Evolutionary conservation across 805 yeast species (phyloP), one percentile per base, ranked within the genome.

Genomic region (Starmerella apis): DNA sequence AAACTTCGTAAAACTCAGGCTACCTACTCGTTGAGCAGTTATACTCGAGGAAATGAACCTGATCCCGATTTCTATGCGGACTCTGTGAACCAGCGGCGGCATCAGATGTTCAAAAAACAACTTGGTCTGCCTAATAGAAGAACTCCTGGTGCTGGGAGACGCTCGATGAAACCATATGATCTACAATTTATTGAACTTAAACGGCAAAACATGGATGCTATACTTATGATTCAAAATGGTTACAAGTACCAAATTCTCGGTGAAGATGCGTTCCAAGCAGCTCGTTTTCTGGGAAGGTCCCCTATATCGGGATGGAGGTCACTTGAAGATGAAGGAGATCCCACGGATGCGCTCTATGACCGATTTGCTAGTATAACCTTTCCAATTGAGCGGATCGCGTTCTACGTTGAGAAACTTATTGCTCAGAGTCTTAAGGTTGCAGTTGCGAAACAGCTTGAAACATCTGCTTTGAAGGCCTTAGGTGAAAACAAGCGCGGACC

Each of bases 161-260:
- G 57, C n/a, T 69, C 69, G 50, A 65, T 81, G 42, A 83, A 95
- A 0, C 96, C 96, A 0, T 65, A 88, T 32, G 96, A 87, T 57
- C 75, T 74, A 53, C 96, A 88, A 64, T 79, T 80, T 52, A 68
- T 79, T 25, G 81, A 79, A 2, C 67, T 92, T 46, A 87, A 87
- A 60, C 56, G 65, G 5, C 59, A 65, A 1, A 68, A 90, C 61
- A 61, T 61, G 46, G 95, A 86, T 56, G 84, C 84, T 47, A 57
- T 92, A 1, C 68, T 92, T 8, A 80, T 92, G 0, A 73, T 90
- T 23, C 92, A 92, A 63, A 94, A 85, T 2, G 98, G 98, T 0
- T 92, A 90, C 68, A 87, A 86, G 64, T 92, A 79, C 67, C 85
- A 84, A 60, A 80, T 88, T 53, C 86, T 78, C 63, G 95, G 94